Evolutionary conservation across 352 stramenopile species (phyloP), one percentile per base, ranked within the genome.

Genomic region (Pythium myriotylum): DNA sequence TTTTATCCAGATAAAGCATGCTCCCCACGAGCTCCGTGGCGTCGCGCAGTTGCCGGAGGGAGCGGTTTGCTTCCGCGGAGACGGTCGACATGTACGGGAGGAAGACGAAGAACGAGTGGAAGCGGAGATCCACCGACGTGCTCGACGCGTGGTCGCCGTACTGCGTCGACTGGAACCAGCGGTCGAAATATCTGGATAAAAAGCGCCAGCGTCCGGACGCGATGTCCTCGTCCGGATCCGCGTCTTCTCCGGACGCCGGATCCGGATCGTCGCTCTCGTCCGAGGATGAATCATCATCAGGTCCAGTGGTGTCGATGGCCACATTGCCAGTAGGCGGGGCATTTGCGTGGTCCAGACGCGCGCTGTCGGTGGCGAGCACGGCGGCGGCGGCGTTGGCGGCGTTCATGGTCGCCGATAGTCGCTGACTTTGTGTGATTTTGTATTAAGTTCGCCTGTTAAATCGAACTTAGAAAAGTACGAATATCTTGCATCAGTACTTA

Each of bases 1-100:
- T 43, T 29, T 55, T 55, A n/a, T 55, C 48, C 22, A 55, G 29
- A n/a, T 43, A 19, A 7, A 55, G 19, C 48, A 55, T 55, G 4
- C n/a, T 19, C 16, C 26, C 48, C n/a, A 55, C 48, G 9, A 55
- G 32, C 19, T 55, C 48, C 6, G 48, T 55, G n/a, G 48, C 48
- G 20, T 55, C 48, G 29, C 29, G 48, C 8, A 55, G 48, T 12
- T 16, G 17, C n/a, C 17, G 48, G 48, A 55, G 48, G 32, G 32
- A 37, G 20, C n/a, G 16, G 33, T 29, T 32, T 10, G n/a, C 32
- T n/a, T 20, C 5, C 4, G 16, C 2, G 2, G 48, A 43, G 5
- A 19, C 26, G 2, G 8, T 32, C 16, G 33, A 3, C 2, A 23
- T 20, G 29, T 45, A 33, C 4, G 48, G 29, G 5, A 55, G 33